These are phyloP conservation scores for Didymella pomorum DNA, from an alignment of 2,329 filamentous ascomycete species.

Conservation along the genomic window DNA sequence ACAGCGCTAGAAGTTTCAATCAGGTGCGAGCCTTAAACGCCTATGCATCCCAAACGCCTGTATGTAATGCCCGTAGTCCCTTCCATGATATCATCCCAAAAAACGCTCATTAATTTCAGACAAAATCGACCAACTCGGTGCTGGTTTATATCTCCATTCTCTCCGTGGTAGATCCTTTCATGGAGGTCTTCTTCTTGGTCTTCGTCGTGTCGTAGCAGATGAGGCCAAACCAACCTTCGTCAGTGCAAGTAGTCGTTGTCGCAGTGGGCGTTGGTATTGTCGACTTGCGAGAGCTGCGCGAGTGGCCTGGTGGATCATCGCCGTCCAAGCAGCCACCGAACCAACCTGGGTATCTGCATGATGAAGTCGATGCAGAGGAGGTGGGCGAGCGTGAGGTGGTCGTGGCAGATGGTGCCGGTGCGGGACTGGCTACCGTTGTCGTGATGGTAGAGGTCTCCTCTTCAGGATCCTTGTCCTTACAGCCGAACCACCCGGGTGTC, in stretches of 20 bases:
- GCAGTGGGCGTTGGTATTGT: slow-evolving; percentile 33
- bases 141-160: slow-evolving; percentile 38
- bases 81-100: background rate
- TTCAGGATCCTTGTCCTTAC: slow-evolving; percentile 55
- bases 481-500: slow-evolving; percentile 71
- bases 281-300: slow-evolving; percentile 34
- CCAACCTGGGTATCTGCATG: slow-evolving; percentile 57
- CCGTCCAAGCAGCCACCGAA: slow-evolving; percentile 61
- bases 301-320: slow-evolving; percentile 52
- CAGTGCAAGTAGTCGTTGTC: slow-evolving; percentile 34
- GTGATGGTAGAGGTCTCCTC: slow-evolving; percentile 52
- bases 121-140: background rate
- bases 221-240: slow-evolving; percentile 42
- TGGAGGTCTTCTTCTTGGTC: slow-evolving; percentile 23
- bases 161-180: slow-evolving; percentile 23
- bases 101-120: background rate
- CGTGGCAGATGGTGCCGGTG: slow-evolving; percentile 38
- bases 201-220: slow-evolving; percentile 40
- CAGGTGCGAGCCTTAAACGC: background rate
- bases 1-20: too few relatives aligned
- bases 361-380: slow-evolving; percentile 46
- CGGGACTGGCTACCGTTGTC: slow-evolving; percentile 32
- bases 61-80: slow-evolving; percentile 20
- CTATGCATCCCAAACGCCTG: slow-evolving; percentile 3
- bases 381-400: slow-evolving; percentile 45